Evolutionary conservation across 73 alveolate species (phyloP).

Genomic region (Stentor roeselii): DNA sequence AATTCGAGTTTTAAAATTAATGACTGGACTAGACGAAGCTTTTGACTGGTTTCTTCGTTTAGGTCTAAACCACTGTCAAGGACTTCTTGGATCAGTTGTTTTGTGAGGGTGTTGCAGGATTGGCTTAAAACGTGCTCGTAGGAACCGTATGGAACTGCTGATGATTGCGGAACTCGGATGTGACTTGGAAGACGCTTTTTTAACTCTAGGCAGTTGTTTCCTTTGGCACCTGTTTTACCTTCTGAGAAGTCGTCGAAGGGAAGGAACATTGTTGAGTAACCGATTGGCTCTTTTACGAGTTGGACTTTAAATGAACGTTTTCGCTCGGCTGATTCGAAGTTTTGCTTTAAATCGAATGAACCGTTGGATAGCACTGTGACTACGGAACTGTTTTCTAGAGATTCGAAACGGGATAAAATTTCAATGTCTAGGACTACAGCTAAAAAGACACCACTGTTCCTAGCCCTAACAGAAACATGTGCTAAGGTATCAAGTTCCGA

Average conservation of each 20-base stretch:
- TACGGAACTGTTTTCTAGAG: not conserved
- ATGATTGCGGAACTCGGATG: not conserved
- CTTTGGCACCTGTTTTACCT: constrained; percentile 19
- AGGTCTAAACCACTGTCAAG: not conserved
- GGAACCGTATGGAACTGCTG: not conserved
- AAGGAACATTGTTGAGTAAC: not conserved
- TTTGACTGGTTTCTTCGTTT: not conserved
- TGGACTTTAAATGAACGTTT: not conserved
- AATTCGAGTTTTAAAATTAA: not conserved
- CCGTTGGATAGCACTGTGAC: not conserved
- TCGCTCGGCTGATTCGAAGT: not conserved
- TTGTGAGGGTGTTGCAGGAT: not conserved
- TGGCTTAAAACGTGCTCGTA: not conserved
- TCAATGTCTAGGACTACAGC: constrained; percentile 60
- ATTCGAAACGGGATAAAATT: not conserved
- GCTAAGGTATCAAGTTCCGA: constrained; percentile 86
- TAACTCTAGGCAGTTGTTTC: not conserved
- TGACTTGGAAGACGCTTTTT: not conserved
- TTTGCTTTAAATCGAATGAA: not conserved
- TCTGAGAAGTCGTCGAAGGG: not conserved
- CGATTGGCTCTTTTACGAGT: not conserved
- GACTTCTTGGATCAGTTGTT: not conserved
- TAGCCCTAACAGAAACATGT: constrained; percentile 86
- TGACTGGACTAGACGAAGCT: not conserved
- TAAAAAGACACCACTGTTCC: constrained; percentile 65